A percentile compares a stretch with the other conserved stretches of the same genome.
Evolutionary conservation across 345 rosid genomes (phyloP).

Genomic region (Citrus glauca): DNA sequence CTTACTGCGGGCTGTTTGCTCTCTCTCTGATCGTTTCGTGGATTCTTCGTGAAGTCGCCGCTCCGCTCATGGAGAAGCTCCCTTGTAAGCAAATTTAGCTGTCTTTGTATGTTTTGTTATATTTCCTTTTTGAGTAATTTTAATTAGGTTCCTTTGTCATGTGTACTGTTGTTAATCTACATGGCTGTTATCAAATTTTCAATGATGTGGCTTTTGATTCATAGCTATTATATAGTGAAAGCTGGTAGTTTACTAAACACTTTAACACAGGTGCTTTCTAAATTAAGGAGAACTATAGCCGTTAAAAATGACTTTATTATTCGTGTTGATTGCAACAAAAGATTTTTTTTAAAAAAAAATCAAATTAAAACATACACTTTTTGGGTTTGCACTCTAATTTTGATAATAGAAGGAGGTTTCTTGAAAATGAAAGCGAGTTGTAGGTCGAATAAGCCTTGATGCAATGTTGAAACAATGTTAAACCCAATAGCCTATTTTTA

Average conservation of each 20-base stretch:
- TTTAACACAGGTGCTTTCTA: neutral
- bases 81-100: constrained; percentile 62
- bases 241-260: too few species aligned
- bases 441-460: neutral
- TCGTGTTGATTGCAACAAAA: neutral
- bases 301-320: neutral
- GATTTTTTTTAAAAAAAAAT: too few species aligned
- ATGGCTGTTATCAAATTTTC: neutral
- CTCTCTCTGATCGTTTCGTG: constrained; percentile 87
- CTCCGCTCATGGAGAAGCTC: constrained; percentile 95
- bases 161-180: neutral
- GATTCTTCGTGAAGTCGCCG: constrained; percentile 97
- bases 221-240: neutral
- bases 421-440: neutral
- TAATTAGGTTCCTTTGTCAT: neutral
- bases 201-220: neutral
- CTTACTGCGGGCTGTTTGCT: constrained; percentile 95
- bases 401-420: neutral
- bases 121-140: neutral
- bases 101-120: neutral
- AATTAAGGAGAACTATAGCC: neutral
- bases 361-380: neutral
- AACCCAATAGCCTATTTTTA: neutral
- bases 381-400: neutral
- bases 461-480: neutral